These are phyloP conservation scores for Mycena capillaripes DNA, from an alignment of 768 basidiomycete species.

Conservation along the genomic window DNA sequence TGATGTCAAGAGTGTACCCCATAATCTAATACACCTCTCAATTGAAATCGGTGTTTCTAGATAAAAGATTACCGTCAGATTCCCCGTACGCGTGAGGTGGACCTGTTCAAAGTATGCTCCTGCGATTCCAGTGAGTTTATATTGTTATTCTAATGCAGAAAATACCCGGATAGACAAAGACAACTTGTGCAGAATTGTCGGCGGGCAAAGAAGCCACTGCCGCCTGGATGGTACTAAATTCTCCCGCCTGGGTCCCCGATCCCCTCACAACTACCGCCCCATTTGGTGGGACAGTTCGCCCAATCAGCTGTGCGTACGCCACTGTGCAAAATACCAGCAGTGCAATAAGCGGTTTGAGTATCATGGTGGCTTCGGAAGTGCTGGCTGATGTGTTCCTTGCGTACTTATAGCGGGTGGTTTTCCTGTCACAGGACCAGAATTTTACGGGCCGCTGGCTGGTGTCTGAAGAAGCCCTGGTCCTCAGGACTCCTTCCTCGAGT, in stretches of 20 bases:
- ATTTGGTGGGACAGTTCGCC: slow-evolving; percentile 3
- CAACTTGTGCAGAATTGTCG: slow-evolving; percentile 8
- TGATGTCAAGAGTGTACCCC: slow-evolving; percentile 10
- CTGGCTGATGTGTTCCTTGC: not conserved
- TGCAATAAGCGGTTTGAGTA: not conserved
- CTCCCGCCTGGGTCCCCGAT: slow-evolving; percentile 2
- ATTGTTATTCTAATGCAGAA: not conserved
- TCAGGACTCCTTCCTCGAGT: no score
- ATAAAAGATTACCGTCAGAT: slow-evolving; percentile 2
- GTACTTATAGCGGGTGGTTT: not conserved
- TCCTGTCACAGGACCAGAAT: not conserved
- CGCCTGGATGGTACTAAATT: slow-evolving; percentile 13
- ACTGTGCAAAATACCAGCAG: not conserved
- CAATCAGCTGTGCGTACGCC: not conserved
- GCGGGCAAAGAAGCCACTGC: slow-evolving; percentile 15
- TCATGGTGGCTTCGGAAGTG: not conserved
- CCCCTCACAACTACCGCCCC: slow-evolving; percentile 16
- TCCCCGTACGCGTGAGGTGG: slow-evolving; percentile 15
- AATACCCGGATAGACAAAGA: slow-evolving; percentile 23
- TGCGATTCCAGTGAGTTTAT: not conserved
- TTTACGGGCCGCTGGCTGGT: not conserved
- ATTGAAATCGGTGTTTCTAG: no score
- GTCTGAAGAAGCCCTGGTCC: no score
- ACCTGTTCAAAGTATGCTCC: slow-evolving; percentile 30
- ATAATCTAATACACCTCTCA: slow-evolving; percentile 7